Evolutionary conservation across 2,329 filamentous ascomycete genomes (phyloP).

Genomic region (Ophiocordyceps sinensis): DNA sequence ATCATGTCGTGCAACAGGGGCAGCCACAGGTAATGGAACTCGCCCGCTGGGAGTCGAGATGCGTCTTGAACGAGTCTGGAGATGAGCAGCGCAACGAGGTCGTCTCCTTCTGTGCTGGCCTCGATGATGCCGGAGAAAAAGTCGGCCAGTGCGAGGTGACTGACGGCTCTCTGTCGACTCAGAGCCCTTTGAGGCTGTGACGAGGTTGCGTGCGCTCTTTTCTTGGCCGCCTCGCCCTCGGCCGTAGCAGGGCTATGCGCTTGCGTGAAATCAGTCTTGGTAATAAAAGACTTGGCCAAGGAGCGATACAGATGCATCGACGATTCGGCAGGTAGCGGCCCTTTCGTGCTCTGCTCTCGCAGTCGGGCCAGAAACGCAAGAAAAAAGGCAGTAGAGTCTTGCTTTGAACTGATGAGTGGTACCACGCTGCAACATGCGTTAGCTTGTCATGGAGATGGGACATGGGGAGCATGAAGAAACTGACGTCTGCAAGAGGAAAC

Average conservation of each 20-base stretch:
- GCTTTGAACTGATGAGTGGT: constrained; percentile 1
- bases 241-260: neutral
- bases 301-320: constrained; percentile 1
- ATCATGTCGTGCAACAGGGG: constrained; percentile 13
- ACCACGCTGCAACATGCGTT: constrained; percentile 2
- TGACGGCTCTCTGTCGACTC: neutral
- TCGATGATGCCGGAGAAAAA: constrained; percentile 5
- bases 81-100: constrained; percentile 8
- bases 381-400: neutral
- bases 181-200: neutral
- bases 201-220: no score
- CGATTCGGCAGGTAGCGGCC: neutral
- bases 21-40: constrained; percentile 14
- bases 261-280: constrained; percentile 2
- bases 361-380: constrained; percentile 4
- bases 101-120: constrained; percentile 4
- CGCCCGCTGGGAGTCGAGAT: constrained; percentile 2
- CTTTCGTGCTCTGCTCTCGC: neutral
- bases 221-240: neutral
- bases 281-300: constrained; percentile 2
- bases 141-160: neutral
- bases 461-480: neutral
- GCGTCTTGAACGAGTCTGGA: constrained; percentile 7
- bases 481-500: constrained; percentile 4
- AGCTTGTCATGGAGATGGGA: neutral